A percentile compares a stretch with the other conserved stretches of the same genome.
Conservation (phyloP, 371 early-diverging fungal genomes). For the Batkoa obscura region DNA sequence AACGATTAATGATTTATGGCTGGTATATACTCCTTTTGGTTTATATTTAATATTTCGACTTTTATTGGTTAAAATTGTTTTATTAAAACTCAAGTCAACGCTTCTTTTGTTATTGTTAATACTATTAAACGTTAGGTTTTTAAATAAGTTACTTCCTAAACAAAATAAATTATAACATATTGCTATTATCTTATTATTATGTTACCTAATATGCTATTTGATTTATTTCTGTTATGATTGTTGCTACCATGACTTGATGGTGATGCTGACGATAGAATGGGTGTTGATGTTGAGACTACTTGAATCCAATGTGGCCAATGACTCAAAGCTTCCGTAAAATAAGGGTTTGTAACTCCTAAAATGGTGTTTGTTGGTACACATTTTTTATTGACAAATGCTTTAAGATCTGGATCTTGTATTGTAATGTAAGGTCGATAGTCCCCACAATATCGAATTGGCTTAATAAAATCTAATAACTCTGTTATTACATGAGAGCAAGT, state of each 20-base stretch:
- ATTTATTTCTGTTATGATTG: too few species aligned
- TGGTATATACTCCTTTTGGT: too few species aligned
- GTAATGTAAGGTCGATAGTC: constrained; percentile 93
- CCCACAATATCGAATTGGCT: constrained; percentile 87
- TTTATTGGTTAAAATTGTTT: too few species aligned
- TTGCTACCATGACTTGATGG: too few species aligned
- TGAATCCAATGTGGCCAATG: constrained; percentile 85
- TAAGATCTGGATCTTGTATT: constrained; percentile 85
- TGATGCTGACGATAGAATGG: not conserved
- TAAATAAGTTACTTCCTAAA: too few species aligned
- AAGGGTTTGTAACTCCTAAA: constrained; percentile 87
- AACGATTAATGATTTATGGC: constrained; percentile 56
- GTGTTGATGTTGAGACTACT: constrained; percentile 20
- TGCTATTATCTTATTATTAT: too few species aligned
- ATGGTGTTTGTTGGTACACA: constrained; percentile 62
- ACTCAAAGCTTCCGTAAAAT: constrained; percentile 68
- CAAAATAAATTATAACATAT: too few species aligned
- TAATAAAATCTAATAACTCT: constrained; percentile 71
- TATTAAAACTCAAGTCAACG: too few species aligned
- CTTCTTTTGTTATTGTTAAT: too few species aligned
- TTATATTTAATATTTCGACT: too few species aligned
- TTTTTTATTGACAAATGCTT: constrained; percentile 39
- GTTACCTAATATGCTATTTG: too few species aligned
- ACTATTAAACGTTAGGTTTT: too few species aligned
- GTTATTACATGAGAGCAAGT: constrained; percentile 69